Evolutionary conservation across 1,139 yeast genomes (phyloP), one percentile per base, ranked within the genome.

Genomic region (Blastobotrys illinoisensis): DNA sequence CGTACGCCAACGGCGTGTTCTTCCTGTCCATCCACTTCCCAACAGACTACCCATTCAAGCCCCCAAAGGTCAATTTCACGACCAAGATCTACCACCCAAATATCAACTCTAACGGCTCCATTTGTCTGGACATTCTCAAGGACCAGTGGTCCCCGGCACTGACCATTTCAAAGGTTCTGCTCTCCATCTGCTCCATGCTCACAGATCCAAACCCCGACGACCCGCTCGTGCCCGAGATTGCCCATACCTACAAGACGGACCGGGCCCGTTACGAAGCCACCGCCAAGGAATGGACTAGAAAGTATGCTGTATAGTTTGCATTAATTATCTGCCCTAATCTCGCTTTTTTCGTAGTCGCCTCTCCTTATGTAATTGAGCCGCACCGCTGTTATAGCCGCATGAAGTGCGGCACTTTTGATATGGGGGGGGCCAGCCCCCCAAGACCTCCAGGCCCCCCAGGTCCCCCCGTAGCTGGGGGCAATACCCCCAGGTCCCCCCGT

Each of bases 171-270:
- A 89, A 89, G 77, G 95, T 89, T 51, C 80, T 89, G 66, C 79
- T 89, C 66, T 88, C 96, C 52, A 88, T 89, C 69, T 88, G 96
- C 71, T 89, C 96, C 24, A 79, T 89, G 74, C 80, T 88, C 70
- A 93, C 98, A 47, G 98, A 93, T 73, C 98, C 99, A 54, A 93
- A 93, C 70, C 99, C 99, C 32, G 99, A 93, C 73, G 99, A 93
- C 78, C 99, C 99, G 58, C 83, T 95, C 71, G 99, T 93, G 50
- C 98, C 98, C 24, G 99, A 93, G 75, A 93, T 93, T 67, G 99
- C 99, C 58, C 96, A 93, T 71, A 83, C 90, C 63, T 95, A 93
- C 79, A 91, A 91, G 79, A 89, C 90, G 64, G 98, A 93, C 76
- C 82, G 96, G 72, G 79, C 90, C 57, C 88, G 91, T 74, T 93